phyloP scores from a whole-genome alignment of 2,329 filamentous ascomycete species.

The Thelonectria blattea region DNA sequence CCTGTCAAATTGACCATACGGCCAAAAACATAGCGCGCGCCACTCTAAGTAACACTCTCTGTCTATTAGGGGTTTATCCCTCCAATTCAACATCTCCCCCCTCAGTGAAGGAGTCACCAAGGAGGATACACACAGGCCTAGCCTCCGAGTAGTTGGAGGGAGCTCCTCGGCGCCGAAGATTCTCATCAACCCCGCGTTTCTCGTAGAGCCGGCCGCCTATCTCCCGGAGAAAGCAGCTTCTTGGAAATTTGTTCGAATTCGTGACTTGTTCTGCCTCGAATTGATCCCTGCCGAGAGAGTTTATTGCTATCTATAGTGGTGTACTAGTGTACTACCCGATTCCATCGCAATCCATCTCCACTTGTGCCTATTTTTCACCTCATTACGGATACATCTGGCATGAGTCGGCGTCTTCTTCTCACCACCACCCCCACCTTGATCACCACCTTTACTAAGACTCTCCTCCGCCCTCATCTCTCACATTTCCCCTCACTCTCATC shows the following conservation, averaged over 20 bases:
- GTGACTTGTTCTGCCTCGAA: neutral
- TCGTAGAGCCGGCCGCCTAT: no score
- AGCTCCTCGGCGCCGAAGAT: neutral
- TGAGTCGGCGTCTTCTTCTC: constrained; percentile 31
- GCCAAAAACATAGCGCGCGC: no score
- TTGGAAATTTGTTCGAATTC: neutral
- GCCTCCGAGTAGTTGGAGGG: neutral
- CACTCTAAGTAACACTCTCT: no score
- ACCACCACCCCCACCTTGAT: constrained; percentile 24
- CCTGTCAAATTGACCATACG: no score
- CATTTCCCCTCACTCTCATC: constrained; percentile 4
- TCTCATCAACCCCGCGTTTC: neutral
- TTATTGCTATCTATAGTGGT: neutral
- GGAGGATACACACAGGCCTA: no score
- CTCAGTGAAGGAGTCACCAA: no score
- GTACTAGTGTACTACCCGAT: no score
- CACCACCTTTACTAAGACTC: constrained; percentile 6
- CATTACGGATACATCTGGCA: constrained; percentile 17
- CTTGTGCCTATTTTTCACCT: neutral
- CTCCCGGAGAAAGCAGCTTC: neutral
- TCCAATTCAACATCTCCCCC: no score
- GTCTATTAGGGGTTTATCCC: no score
- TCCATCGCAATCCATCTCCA: neutral
- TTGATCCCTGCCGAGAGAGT: neutral
- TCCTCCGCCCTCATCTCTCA: constrained; percentile 11